Conservation (phyloP, 2,329 filamentous ascomycete species). For the Lachnellula suecica region DNA sequence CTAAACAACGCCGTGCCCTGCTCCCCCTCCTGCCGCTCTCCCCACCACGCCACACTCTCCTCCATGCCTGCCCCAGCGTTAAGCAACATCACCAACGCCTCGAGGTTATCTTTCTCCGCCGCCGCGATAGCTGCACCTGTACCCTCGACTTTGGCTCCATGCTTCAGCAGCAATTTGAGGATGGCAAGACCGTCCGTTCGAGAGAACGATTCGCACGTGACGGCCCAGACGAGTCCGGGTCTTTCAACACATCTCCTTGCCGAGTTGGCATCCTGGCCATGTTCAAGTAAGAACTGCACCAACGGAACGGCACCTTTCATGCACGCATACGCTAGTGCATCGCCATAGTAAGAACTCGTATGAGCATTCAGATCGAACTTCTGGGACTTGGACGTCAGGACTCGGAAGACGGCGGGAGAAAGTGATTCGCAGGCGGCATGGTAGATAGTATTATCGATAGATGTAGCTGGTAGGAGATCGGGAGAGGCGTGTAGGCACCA, state of each 20-base stretch:
- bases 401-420: not conserved
- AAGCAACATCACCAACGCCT: not conserved
- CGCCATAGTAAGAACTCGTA: not conserved
- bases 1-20: conserved; percentile 6
- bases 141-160: not conserved
- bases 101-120: not conserved
- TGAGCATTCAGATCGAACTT: conserved; percentile 1
- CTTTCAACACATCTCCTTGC: not conserved
- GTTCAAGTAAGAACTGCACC: not conserved
- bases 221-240: not conserved
- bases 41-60: conserved; percentile 1
- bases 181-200: not conserved
- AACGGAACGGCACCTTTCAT: not conserved
- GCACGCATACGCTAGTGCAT: not conserved
- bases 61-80: conserved; percentile 1
- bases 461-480: not conserved
- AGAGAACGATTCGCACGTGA: not conserved
- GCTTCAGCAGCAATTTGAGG: not conserved
- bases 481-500: not conserved
- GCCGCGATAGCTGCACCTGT: not conserved
- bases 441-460: not conserved
- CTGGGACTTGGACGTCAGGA: not conserved
- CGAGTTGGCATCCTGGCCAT: not conserved
- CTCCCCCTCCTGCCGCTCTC: not conserved
- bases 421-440: not conserved